Base-by-base conservation (phyloP, 139 green algal species). In the Chlorella vulgaris region DNA sequence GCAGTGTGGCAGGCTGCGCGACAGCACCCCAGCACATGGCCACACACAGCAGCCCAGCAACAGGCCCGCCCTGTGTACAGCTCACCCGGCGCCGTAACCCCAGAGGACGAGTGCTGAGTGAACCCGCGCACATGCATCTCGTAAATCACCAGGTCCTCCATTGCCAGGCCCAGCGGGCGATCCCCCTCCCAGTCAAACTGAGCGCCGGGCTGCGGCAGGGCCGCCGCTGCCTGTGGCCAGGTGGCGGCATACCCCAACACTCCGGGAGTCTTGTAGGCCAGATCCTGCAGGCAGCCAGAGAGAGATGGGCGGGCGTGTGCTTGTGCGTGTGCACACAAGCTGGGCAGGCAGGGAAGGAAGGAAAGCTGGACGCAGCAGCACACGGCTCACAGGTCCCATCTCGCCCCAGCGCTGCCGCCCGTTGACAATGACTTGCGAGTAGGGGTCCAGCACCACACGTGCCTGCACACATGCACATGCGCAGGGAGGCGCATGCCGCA, bases 71-170 rank as follows among this genome's bases (percentile, higher is more conserved):
- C 7, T 28, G 7, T 7, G n/a, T 7, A 28, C 0, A 21, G 2
- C 83, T 33, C 69, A 90, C 89, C 90, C 69, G 89, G 91, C 22
- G 69, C 71, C 6, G 55, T 51, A 6, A 96, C 82, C 8, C 84
- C 84, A 51, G 85, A 91, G 36, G 86, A 89, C 1, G 76, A 26
- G 88, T 98, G 83, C 60, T 80, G 70, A 0, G 97, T 99, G 88
- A 99, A 99, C n/a, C 93, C 95, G 29, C 97, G 81, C 55, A 99
- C 95, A 83, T 98, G 94, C 88, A 96, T 94, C 91, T 99, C 97
- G 83, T 99, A 99, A 31, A 99, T 94, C 28, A 98, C 86, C 22
- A 98, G 83, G 42, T 98, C 88, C 81, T 99, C 89, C 84, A 96
- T 92, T 5, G 93, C 91, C 47, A 91, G 81, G 68, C 88, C 86